phyloP scores from a whole-genome alignment of 164 flowering plant species.

The Chimonanthus praecox region DNA sequence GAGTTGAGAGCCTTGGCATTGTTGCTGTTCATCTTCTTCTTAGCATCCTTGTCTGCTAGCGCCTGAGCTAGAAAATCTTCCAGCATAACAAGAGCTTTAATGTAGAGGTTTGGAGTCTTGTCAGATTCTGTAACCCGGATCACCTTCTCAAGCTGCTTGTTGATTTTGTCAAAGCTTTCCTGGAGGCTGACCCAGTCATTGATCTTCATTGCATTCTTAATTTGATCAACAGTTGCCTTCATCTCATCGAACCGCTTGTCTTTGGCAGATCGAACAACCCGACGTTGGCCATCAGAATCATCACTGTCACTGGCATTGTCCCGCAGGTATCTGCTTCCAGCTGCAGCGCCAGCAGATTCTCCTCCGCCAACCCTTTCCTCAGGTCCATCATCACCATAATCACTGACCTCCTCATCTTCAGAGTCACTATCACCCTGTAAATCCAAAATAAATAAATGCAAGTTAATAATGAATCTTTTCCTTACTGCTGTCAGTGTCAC shows the following conservation, averaged over 20 bases:
- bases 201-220: slow-evolving; percentile 88
- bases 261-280: slow-evolving; percentile 71
- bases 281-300: slow-evolving; percentile 55
- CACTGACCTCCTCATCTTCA: slow-evolving; percentile 45
- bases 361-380: slow-evolving; percentile 12
- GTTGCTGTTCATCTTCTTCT: slow-evolving; percentile 87
- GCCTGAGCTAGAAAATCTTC: slow-evolving; percentile 76
- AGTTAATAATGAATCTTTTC: background rate
- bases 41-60: slow-evolving; percentile 81
- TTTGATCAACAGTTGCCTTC: slow-evolving; percentile 70
- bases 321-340: slow-evolving; percentile 40
- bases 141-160: slow-evolving; percentile 89
- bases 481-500: background rate
- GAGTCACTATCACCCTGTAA: slow-evolving; percentile 51
- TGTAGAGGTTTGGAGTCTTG: slow-evolving; percentile 55
- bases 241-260: slow-evolving; percentile 82
- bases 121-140: slow-evolving; percentile 71
- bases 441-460: background rate
- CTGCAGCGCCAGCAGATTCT: slow-evolving; percentile 22
- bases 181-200: slow-evolving; percentile 93
- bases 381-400: slow-evolving; percentile 27
- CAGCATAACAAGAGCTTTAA: slow-evolving; percentile 73
- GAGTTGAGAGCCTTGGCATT: slow-evolving; percentile 85
- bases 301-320: slow-evolving; percentile 55
- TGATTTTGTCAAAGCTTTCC: slow-evolving; percentile 80